Evolutionary conservation across 345 rosid genomes (phyloP).

Genomic region (Ceriops decandra): DNA sequence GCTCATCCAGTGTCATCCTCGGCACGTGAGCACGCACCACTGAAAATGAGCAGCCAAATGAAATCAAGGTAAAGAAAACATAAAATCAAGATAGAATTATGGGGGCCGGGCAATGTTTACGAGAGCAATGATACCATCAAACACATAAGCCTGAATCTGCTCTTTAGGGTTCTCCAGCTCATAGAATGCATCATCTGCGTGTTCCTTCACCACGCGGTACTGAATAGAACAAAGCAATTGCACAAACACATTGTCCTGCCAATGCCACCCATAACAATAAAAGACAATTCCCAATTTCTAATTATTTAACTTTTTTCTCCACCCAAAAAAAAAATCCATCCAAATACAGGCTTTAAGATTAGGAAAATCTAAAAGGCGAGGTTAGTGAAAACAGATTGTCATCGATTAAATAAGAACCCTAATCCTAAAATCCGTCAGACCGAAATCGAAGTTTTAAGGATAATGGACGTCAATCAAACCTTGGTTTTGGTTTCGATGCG

Average conservation of each 20-base stretch:
- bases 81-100: background rate
- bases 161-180: constrained; percentile 88
- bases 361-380: no score
- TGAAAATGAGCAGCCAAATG: constrained; percentile 15
- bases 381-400: background rate
- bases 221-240: constrained; percentile 93
- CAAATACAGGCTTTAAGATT: no score
- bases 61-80: constrained; percentile 5
- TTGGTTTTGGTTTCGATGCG: constrained; percentile 93
- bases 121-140: constrained; percentile 56
- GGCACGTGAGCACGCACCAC: constrained; percentile 98
- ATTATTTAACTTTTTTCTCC: background rate
- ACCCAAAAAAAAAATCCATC: background rate
- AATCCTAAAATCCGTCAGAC: background rate
- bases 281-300: background rate
- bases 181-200: constrained; percentile 96
- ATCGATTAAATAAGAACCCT: background rate
- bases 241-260: constrained; percentile 93
- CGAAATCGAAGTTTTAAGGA: background rate
- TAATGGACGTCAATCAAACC: constrained; percentile 24
- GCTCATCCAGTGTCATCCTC: constrained; percentile 76
- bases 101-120: background rate
- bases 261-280: background rate
- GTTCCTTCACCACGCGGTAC: constrained; percentile 61
- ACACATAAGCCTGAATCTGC: constrained; percentile 94